phyloP scores from a whole-genome alignment of 2,329 filamentous ascomycete species.

The Davidsoniella neocaledoniae region DNA sequence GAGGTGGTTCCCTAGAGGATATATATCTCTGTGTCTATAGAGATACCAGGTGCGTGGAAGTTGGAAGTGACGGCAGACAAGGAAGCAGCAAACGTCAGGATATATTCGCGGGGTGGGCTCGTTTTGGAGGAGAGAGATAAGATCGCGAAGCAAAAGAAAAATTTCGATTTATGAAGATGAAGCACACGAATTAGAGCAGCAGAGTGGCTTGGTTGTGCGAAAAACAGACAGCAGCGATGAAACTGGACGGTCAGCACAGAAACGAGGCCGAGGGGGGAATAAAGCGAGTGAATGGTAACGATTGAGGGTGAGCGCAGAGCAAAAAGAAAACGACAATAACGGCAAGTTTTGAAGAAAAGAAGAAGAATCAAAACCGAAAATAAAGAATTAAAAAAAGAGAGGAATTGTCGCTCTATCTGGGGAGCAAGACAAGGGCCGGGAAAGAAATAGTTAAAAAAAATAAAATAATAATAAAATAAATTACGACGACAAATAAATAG shows the following conservation, averaged over 20 bases:
- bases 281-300: background rate
- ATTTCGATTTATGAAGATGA: background rate
- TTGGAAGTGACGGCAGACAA: background rate
- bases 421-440: too few species aligned
- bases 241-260: conserved; percentile 20
- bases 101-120: too few species aligned
- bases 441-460: too few species aligned
- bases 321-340: background rate
- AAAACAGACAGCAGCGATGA: too few species aligned
- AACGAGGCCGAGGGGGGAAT: background rate
- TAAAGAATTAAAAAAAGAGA: conserved; percentile 9
- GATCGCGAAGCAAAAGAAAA: background rate
- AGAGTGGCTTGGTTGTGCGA: too few species aligned
- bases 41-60: background rate
- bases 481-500: background rate
- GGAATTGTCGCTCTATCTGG: background rate
- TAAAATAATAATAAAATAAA: too few species aligned
- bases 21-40: background rate
- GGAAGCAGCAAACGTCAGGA: background rate
- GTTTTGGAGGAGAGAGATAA: background rate
- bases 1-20: background rate
- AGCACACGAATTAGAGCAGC: conserved; percentile 22
- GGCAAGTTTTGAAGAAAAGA: background rate
- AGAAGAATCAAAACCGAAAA: background rate
- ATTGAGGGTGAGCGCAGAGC: background rate